Evolutionary conservation across 2,329 filamentous ascomycete species (phyloP), one percentile per base, ranked within the genome.

Genomic region (Botryotinia calthae): DNA sequence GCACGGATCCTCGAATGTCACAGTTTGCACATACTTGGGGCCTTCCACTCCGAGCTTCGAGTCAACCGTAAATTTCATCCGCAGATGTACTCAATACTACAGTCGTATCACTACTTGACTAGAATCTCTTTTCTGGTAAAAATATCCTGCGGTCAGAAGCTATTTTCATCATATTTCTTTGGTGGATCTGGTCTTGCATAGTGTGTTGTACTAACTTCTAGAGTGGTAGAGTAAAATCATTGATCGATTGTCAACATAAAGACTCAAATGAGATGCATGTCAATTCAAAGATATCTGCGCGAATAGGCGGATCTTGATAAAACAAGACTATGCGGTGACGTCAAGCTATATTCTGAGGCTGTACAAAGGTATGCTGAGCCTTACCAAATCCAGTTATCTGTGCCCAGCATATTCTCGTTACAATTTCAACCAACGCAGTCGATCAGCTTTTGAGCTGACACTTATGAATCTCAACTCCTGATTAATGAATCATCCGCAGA

Each of bases 401-500:
- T n/a, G n/a, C n/a, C n/a, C n/a, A n/a, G n/a, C n/a, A n/a, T n/a
- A n/a, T n/a, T n/a, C n/a, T n/a, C n/a, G n/a, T n/a, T n/a, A n/a
- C n/a, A n/a, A n/a, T n/a, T n/a, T n/a, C n/a, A n/a, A n/a, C n/a
- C n/a, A n/a, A n/a, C n/a, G n/a, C n/a, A n/a, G n/a, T n/a, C n/a
- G 14, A 42, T 3, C 22, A 42, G 22, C 37, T 28, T 9, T 7
- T n/a, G 20, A 28, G 16, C 16, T 3, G 28, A 28, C 16, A 28
- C n/a, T 18, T 42, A 4, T 42, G 28, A 1, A 28, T 28, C 7
- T 16, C 4, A n/a, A 4, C 37, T 7, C 8, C 8, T 9, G 8
- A 4, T 1, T 1, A 34, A 4, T 20, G 16, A n/a, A 9, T 3
- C 20, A 20, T 42, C 6, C 28, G 1, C 25, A 10, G 14, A 9